Conservation (phyloP, 306 rosid species). For the Cucurbita pepo region DNA sequence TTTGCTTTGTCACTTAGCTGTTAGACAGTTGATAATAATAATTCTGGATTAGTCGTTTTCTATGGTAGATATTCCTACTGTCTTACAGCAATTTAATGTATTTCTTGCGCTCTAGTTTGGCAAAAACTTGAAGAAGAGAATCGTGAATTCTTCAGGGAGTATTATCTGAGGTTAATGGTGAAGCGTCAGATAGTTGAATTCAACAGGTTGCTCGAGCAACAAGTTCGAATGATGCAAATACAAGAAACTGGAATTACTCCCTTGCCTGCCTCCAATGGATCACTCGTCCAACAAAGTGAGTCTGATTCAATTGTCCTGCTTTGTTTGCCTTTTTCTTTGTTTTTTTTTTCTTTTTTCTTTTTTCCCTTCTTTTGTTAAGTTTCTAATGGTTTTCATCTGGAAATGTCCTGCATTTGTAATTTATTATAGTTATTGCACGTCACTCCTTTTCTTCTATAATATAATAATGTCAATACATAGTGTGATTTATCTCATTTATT, state of each 20-base stretch:
- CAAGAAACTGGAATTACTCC: constrained; percentile 37
- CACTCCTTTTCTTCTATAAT: not conserved
- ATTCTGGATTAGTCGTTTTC: not conserved
- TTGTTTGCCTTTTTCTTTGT: not conserved
- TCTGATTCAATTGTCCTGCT: not conserved
- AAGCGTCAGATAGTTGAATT: constrained; percentile 71
- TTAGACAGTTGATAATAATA: not conserved
- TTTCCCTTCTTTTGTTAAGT: not conserved
- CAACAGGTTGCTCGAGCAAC: constrained; percentile 73
- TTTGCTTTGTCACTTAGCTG: not conserved
- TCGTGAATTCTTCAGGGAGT: constrained; percentile 77
- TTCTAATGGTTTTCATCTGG: not conserved
- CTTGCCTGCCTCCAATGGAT: constrained; percentile 49
- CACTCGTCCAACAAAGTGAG: constrained; percentile 46
- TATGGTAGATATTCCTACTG: not conserved
- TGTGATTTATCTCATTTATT: not conserved
- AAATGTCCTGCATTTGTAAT: not conserved
- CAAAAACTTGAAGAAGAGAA: constrained; percentile 88
- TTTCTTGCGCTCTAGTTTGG: constrained; percentile 54
- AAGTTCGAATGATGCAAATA: constrained; percentile 45
- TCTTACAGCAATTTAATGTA: constrained; percentile 2
- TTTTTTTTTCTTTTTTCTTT: not conserved
- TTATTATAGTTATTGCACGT: not conserved
- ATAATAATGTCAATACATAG: not conserved
- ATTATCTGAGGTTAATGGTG: constrained; percentile 66